Evolutionary conservation across 2,329 filamentous ascomycete genomes (phyloP).

Genomic region (Aspergillus piperis): DNA sequence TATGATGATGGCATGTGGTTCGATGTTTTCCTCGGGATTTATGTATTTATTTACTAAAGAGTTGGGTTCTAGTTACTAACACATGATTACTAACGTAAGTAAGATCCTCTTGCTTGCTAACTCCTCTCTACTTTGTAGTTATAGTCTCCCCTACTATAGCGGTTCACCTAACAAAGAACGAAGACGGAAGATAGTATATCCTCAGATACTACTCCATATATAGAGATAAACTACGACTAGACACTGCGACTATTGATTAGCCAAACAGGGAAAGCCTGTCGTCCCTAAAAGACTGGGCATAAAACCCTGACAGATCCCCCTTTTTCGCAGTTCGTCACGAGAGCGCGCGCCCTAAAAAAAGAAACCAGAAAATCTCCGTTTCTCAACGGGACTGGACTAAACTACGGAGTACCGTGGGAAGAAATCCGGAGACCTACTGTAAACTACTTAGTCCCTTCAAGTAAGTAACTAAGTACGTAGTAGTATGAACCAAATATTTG

Average conservation of each 20-base stretch:
- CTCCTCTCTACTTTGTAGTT: too few species aligned
- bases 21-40: background rate
- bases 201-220: background rate
- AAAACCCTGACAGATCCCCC: background rate
- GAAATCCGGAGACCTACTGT: constrained; percentile 5
- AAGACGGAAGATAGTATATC: background rate
- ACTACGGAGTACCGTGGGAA: background rate
- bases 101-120: background rate
- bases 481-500: background rate
- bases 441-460: too few species aligned
- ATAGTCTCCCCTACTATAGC: background rate
- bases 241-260: constrained; percentile 1
- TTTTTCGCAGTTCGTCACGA: constrained; percentile 1
- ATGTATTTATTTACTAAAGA: background rate
- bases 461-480: too few species aligned
- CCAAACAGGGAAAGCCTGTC: background rate
- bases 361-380: constrained; percentile 4
- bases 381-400: background rate
- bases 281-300: background rate
- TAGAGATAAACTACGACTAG: background rate
- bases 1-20: background rate
- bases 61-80: background rate
- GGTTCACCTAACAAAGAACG: background rate
- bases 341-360: constrained; percentile 8
- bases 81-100: background rate